These are phyloP conservation scores for Mortierella sp. DNA, from an alignment of 371 early-diverging fungal species.

Conservation along the genomic window DNA sequence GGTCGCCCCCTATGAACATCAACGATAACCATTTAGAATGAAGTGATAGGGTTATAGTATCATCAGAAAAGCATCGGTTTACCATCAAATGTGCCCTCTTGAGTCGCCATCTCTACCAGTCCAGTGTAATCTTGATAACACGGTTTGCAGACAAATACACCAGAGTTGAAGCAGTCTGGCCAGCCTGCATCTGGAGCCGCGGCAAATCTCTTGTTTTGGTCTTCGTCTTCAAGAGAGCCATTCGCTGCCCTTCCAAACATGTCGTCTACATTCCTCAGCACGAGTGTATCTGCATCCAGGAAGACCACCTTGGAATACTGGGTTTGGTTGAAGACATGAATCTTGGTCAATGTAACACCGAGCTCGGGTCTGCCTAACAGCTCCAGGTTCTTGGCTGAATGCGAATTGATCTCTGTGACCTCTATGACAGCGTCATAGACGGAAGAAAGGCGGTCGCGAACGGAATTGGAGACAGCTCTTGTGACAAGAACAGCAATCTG, in stretches of 20 bases:
- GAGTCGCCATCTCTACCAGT: constrained; percentile 65
- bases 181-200: constrained; percentile 90
- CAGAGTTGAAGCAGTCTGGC: constrained; percentile 97
- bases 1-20: constrained; percentile 86
- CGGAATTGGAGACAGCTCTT: constrained; percentile 60
- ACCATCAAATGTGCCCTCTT: constrained; percentile 86
- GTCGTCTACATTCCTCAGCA: constrained; percentile 83
- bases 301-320: constrained; percentile 81
- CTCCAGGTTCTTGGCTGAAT: constrained; percentile 68
- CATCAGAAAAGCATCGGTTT: constrained; percentile 13
- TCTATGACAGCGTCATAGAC: constrained; percentile 76
- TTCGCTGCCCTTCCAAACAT: constrained; percentile 71
- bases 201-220: constrained; percentile 65
- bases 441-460: constrained; percentile 61
- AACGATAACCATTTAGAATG: background rate
- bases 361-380: constrained; percentile 92
- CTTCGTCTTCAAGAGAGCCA: constrained; percentile 62
- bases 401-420: constrained; percentile 69
- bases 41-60: too few species aligned
- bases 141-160: constrained; percentile 90
- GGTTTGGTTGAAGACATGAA: constrained; percentile 84
- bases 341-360: constrained; percentile 89
- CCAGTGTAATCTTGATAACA: constrained; percentile 63
- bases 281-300: constrained; percentile 92
- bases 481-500: constrained; percentile 82